These are phyloP conservation scores for Odontarrhena argentea DNA, from an alignment of 345 rosid genomes.

Conservation along the genomic window DNA sequence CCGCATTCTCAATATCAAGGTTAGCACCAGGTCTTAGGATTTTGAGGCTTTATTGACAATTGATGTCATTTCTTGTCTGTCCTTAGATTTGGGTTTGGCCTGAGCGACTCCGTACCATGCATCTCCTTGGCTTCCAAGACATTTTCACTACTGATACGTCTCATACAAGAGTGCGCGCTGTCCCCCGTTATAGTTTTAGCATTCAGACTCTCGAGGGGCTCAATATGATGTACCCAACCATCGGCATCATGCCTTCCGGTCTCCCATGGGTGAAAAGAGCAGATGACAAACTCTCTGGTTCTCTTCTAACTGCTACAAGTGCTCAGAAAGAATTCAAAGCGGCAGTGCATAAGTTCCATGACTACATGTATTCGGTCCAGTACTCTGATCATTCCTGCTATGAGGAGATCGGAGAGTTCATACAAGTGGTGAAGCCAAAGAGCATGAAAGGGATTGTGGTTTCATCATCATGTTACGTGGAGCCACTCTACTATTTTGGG, in stretches of 20 bases:
- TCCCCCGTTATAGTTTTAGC: constrained; percentile 80
- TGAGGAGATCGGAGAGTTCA: constrained; percentile 63
- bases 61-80: constrained; percentile 23
- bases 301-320: constrained; percentile 36
- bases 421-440: constrained; percentile 62
- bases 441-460: constrained; percentile 69
- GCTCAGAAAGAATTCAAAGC: constrained; percentile 22
- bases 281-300: constrained; percentile 50
- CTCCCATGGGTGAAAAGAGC: constrained; percentile 67
- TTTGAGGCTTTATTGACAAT: background rate
- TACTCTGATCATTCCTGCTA: constrained; percentile 83
- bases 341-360: constrained; percentile 49
- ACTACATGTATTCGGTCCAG: constrained; percentile 57
- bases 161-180: constrained; percentile 76
- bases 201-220: constrained; percentile 65
- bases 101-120: constrained; percentile 81
- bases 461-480: constrained; percentile 62
- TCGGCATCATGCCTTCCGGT: constrained; percentile 92
- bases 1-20: constrained; percentile 59
- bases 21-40: background rate
- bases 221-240: constrained; percentile 63
- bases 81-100: constrained; percentile 93
- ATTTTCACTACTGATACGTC: constrained; percentile 72
- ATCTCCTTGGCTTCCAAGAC: constrained; percentile 67
- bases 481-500: constrained; percentile 70